Conservation (phyloP, 352 stramenopile genomes). For the Phytophthora multivora region DNA sequence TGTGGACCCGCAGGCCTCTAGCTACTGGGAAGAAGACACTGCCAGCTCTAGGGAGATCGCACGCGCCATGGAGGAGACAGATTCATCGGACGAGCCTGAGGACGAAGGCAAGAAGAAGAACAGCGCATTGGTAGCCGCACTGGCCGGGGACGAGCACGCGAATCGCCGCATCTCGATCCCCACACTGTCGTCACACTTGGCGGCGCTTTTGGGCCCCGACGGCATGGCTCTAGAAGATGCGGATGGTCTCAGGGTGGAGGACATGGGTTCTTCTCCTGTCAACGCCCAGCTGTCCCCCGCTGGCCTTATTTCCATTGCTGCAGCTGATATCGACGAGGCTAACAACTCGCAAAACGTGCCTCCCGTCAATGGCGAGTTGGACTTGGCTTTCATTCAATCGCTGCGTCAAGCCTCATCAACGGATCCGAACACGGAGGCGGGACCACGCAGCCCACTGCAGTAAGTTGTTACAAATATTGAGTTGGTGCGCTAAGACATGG, state of each 20-base stretch:
- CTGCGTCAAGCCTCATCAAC: constrained; percentile 44
- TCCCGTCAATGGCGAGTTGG: constrained; percentile 53
- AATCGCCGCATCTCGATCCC: constrained; percentile 13
- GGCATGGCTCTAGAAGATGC: constrained; percentile 53
- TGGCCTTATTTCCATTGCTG: constrained; percentile 83
- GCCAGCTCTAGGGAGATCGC: constrained; percentile 66
- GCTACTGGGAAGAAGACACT: constrained; percentile 84
- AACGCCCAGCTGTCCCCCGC: constrained; percentile 70
- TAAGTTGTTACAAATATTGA: constrained; percentile 4
- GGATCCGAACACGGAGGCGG: neutral
- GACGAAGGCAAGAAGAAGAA: constrained; percentile 60
- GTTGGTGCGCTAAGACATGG: neutral
- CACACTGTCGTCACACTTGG: constrained; percentile 32
- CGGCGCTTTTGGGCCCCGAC: constrained; percentile 45
- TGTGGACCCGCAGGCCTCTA: constrained; percentile 65
- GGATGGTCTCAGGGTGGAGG: constrained; percentile 45
- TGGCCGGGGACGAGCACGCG: constrained; percentile 29
- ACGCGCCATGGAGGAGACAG: constrained; percentile 63
- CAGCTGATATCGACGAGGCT: constrained; percentile 82
- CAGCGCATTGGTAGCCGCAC: constrained; percentile 29
- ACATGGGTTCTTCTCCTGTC: constrained; percentile 51
- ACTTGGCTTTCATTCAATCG: constrained; percentile 66
- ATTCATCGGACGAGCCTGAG: constrained; percentile 37
- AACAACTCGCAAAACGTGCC: constrained; percentile 35
- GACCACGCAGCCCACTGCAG: constrained; percentile 3